A percentile compares a stretch with the other conserved stretches of the same genome.
phyloP scores from a whole-genome alignment of 2,329 filamentous ascomycete species.

The Ophiostoma populinum region DNA sequence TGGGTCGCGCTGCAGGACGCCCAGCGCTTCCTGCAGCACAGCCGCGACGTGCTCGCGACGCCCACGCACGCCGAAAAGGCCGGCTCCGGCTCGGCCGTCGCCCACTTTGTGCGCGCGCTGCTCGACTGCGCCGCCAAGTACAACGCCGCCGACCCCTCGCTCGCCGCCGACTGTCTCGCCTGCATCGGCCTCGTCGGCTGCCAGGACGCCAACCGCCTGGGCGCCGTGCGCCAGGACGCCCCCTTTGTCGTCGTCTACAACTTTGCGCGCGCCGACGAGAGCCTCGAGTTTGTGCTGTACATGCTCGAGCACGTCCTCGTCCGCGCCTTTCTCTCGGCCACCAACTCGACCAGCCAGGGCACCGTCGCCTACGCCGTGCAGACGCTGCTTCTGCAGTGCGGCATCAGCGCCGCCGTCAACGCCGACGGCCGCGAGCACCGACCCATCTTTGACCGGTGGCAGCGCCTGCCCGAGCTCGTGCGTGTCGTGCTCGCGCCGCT shows the following conservation, averaged over 20 bases:
- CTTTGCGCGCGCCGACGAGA: constrained; percentile 60
- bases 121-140: constrained; percentile 77
- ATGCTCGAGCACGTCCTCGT: constrained; percentile 77
- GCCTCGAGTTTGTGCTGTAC: constrained; percentile 70
- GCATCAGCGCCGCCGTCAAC: constrained; percentile 42
- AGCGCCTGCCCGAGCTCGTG: constrained; percentile 56
- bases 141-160: constrained; percentile 46
- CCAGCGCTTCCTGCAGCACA: constrained; percentile 48
- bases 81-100: constrained; percentile 58
- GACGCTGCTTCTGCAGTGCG: constrained; percentile 63
- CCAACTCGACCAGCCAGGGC: constrained; percentile 72
- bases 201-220: constrained; percentile 77
- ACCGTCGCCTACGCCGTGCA: constrained; percentile 94
- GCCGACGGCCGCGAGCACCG: constrained; percentile 24
- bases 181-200: constrained; percentile 83
- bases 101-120: constrained; percentile 55
- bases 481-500: constrained; percentile 79
- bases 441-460: constrained; percentile 57
- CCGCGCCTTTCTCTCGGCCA: constrained; percentile 78
- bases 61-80: constrained; percentile 72
- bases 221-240: constrained; percentile 58
- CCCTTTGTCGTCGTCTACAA: constrained; percentile 81
- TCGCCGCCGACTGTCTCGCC: constrained; percentile 58
- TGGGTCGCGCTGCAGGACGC: constrained; percentile 67
- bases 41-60: constrained; percentile 66